Evolutionary conservation across 2,329 filamentous ascomycete genomes (phyloP).

Genomic region (Chaetomium strumarium): DNA sequence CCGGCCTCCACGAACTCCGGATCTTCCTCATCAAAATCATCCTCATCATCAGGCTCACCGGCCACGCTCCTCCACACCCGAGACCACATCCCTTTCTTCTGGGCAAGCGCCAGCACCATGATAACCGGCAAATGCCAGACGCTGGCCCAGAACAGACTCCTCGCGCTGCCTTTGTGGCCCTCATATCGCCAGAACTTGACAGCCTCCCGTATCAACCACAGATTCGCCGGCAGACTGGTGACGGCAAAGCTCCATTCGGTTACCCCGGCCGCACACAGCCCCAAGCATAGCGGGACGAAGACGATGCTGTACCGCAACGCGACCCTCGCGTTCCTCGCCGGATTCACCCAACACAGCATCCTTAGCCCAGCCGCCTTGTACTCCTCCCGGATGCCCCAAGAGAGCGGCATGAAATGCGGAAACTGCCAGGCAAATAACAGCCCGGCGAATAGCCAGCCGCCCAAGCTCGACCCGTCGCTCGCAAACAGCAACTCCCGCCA

Average conservation of each 20-base stretch:
- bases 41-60: constrained; percentile 45
- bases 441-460: constrained; percentile 82
- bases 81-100: constrained; percentile 90
- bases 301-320: constrained; percentile 78
- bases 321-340: constrained; percentile 76
- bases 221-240: constrained; percentile 76
- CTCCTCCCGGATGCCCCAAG: constrained; percentile 82
- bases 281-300: constrained; percentile 82
- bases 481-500: constrained; percentile 74
- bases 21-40: constrained; percentile 52
- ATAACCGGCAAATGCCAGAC: constrained; percentile 92
- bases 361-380: constrained; percentile 66
- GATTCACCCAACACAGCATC: constrained; percentile 83
- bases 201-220: constrained; percentile 77
- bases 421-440: constrained; percentile 96
- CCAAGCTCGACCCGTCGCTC: constrained; percentile 53
- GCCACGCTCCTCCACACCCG: constrained; percentile 67
- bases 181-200: constrained; percentile 73
- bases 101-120: constrained; percentile 81
- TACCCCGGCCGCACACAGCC: constrained; percentile 69
- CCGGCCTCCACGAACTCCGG: constrained; percentile 6
- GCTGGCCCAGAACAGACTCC: constrained; percentile 91
- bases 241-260: constrained; percentile 81
- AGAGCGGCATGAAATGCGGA: constrained; percentile 93
- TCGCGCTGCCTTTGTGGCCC: constrained; percentile 73